Base-by-base conservation (phyloP, 257 asterid genomes). In the Datura wrightii region DNA sequence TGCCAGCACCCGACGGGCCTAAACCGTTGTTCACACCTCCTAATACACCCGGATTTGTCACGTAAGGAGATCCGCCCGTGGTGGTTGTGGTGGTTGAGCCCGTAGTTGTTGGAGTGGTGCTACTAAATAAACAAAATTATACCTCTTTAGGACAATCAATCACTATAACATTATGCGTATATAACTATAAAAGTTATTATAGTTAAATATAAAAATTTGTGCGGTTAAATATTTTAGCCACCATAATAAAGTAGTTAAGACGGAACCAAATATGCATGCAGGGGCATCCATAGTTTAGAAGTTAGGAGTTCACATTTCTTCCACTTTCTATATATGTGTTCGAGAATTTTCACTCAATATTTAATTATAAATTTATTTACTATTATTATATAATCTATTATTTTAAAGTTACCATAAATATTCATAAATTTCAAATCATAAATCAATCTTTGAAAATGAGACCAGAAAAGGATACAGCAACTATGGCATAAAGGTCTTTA, bases 11-110 rank as follows among this genome's bases (percentile, higher is more conserved):
- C 0, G 96, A 79, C 1, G 98, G 95, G 52, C 94, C 94, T 8
- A 94, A 60, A 2, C 97, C 92, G 24, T 59, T 87, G 90, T 83
- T 89, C n/a, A 87, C 3, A 31, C 98, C 93, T 44, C 97, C 97
- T 18, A 92, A 36, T 8, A 90, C 60, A 4, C 95, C 94, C 1
- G 97, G 94, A 69, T 88, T 89, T 10, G 94, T 94, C 55, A 90
- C 82, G 8, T 87, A 55, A 0, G 97, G 94, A 16, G 88, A n/a
- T 42, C 87, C 84, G 0, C 90, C 63, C 0, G 62, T 31, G 42
- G 16, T 91, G 7, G 89, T 87, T 2, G 90, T 82, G 19, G 83
- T 41, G 5, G 86, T 82, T 18, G 92, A 87, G 13, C 93, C 42
- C 2, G 63, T 44, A 14, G 79, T 65, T 13, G 54, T 66, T 0